Conservation (phyloP, 345 rosid species). For the Aquilaria yunnanensis region DNA sequence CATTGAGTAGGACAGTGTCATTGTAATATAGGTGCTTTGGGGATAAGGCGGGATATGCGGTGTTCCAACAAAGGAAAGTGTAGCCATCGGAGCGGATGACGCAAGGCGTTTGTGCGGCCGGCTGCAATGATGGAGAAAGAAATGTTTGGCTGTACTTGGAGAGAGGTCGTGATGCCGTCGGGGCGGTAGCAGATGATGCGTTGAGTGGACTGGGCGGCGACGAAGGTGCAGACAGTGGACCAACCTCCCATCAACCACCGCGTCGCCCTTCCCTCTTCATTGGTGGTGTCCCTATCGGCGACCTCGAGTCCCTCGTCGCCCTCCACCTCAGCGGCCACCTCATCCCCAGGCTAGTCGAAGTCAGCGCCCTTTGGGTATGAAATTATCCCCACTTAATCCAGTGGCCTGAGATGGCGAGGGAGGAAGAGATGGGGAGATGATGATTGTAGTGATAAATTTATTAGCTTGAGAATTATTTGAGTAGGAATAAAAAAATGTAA, state of each 20-base stretch:
- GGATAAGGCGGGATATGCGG: constrained; percentile 2
- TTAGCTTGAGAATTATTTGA: too few species aligned
- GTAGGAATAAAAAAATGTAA: too few species aligned
- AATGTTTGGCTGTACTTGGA: constrained; percentile 24
- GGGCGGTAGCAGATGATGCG: constrained; percentile 7
- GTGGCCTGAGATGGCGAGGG: too few species aligned
- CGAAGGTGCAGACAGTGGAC: constrained; percentile 56
- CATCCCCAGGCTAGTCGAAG: too few species aligned
- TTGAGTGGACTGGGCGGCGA: constrained; percentile 23
- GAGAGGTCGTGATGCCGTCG: neutral
- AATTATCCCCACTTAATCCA: too few species aligned
- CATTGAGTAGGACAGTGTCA: constrained; percentile 21
- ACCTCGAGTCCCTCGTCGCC: too few species aligned
- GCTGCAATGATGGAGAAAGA: constrained; percentile 49
- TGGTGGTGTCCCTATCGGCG: too few species aligned
- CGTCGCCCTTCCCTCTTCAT: constrained; percentile 15
- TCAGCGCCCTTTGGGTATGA: too few species aligned
- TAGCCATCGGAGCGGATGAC: constrained; percentile 45
- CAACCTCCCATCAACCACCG: constrained; percentile 29
- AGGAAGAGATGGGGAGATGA: too few species aligned
- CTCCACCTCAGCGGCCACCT: too few species aligned
- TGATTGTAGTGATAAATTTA: too few species aligned
- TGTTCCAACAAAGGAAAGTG: constrained; percentile 49
- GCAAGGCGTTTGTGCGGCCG: constrained; percentile 37
- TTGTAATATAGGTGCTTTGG: constrained; percentile 40